phyloP scores from a whole-genome alignment of 2,329 filamentous ascomycete genomes.

The Eurotiales sp. region DNA sequence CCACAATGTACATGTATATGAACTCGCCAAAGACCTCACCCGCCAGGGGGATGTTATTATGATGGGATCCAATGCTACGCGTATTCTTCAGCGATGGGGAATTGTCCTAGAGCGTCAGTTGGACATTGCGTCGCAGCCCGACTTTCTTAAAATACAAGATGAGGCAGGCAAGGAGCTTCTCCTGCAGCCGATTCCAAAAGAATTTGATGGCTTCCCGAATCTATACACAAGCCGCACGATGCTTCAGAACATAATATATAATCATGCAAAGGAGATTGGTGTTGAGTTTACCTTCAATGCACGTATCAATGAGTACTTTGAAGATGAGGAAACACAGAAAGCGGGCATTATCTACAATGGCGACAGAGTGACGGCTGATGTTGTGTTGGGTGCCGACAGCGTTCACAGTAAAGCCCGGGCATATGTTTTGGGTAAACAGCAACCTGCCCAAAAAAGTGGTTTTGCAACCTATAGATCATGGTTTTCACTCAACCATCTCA shows the following conservation, averaged over 20 bases:
- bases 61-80: constrained; percentile 23
- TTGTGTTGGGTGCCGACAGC: no score
- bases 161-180: constrained; percentile 25
- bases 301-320: constrained; percentile 26
- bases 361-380: no score
- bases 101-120: constrained; percentile 29
- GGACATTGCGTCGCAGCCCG: constrained; percentile 28
- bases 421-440: no score
- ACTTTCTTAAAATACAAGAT: constrained; percentile 25
- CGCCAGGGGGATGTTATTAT: constrained; percentile 49
- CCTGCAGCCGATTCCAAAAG: constrained; percentile 25
- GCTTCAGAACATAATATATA: constrained; percentile 31
- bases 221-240: constrained; percentile 28
- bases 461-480: no score
- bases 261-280: constrained; percentile 24
- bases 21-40: constrained; percentile 45
- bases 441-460: no score
- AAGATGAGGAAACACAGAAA: constrained; percentile 17
- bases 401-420: no score
- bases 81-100: constrained; percentile 28
- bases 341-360: no score
- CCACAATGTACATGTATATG: constrained; percentile 31
- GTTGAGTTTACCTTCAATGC: constrained; percentile 30
- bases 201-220: constrained; percentile 23
- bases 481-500: no score